phyloP scores from a whole-genome alignment of 306 rosid genomes.

The Citrullus amarus region DNA sequence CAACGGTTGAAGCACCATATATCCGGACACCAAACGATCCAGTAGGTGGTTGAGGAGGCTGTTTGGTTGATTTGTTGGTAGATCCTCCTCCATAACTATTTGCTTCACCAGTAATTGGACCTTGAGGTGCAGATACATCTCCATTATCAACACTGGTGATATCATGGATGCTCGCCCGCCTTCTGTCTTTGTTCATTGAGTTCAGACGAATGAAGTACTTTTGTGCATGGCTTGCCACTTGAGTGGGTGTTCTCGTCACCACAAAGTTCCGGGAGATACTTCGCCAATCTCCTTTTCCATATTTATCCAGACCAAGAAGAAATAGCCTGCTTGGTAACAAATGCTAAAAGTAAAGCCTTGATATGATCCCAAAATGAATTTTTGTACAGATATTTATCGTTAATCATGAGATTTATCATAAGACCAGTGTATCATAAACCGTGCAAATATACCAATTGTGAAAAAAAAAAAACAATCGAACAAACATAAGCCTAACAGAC shows the following conservation, averaged over 20 bases:
- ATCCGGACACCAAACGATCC: slow-evolving; percentile 45
- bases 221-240: slow-evolving; percentile 93
- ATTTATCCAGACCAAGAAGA: slow-evolving; percentile 84
- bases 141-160: slow-evolving; percentile 71
- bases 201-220: slow-evolving; percentile 85
- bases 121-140: slow-evolving; percentile 55
- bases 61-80: slow-evolving; percentile 39
- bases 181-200: slow-evolving; percentile 86
- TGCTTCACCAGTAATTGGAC: slow-evolving; percentile 74
- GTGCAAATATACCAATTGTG: not conserved
- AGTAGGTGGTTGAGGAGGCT: slow-evolving; percentile 28
- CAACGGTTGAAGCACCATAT: slow-evolving; percentile 57
- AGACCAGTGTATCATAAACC: not conserved
- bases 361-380: not conserved
- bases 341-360: not conserved
- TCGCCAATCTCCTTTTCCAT: slow-evolving; percentile 93
- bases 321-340: slow-evolving; percentile 43
- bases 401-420: not conserved
- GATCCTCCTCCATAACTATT: slow-evolving; percentile 41
- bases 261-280: slow-evolving; percentile 84
- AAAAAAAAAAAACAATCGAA: not conserved
- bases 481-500: not conserved
- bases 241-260: slow-evolving; percentile 87
- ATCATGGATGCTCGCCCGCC: slow-evolving; percentile 90
- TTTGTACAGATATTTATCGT: not conserved